phyloP scores from a whole-genome alignment of 2,329 filamentous ascomycete genomes.

The Aspergillus arachidicola region DNA sequence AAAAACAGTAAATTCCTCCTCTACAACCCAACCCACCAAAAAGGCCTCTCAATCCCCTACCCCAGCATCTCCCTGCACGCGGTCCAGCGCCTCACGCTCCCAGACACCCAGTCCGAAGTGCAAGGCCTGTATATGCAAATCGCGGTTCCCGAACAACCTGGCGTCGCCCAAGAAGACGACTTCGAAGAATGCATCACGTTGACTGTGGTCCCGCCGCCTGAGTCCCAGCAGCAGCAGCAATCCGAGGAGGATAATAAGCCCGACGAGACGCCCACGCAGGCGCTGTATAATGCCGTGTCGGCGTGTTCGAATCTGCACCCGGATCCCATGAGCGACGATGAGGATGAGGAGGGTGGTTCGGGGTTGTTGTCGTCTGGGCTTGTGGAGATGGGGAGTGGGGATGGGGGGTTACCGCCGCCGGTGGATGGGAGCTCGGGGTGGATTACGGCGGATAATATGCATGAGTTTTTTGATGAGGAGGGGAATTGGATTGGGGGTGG shows the following conservation, averaged over 20 bases:
- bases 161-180: constrained; percentile 35
- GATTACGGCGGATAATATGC: constrained; percentile 87
- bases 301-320: constrained; percentile 53
- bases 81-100: constrained; percentile 47
- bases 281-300: constrained; percentile 49
- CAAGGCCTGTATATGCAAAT: constrained; percentile 55
- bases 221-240: constrained; percentile 20
- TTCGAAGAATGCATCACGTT: constrained; percentile 47
- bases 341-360: constrained; percentile 35
- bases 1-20: constrained; percentile 46
- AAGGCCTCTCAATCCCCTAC: constrained; percentile 51
- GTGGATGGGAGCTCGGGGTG: constrained; percentile 53
- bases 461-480: constrained; percentile 78
- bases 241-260: constrained; percentile 29
- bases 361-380: constrained; percentile 41
- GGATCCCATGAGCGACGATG: constrained; percentile 44
- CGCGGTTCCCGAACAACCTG: constrained; percentile 29
- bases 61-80: constrained; percentile 53
- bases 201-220: constrained; percentile 44
- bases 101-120: constrained; percentile 31
- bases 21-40: constrained; percentile 36
- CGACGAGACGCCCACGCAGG: constrained; percentile 41
- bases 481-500: constrained; percentile 72
- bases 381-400: constrained; percentile 35
- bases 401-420: constrained; percentile 48